Conservation (phyloP, 305 asterid species). For the Fraxinus latifolia region DNA sequence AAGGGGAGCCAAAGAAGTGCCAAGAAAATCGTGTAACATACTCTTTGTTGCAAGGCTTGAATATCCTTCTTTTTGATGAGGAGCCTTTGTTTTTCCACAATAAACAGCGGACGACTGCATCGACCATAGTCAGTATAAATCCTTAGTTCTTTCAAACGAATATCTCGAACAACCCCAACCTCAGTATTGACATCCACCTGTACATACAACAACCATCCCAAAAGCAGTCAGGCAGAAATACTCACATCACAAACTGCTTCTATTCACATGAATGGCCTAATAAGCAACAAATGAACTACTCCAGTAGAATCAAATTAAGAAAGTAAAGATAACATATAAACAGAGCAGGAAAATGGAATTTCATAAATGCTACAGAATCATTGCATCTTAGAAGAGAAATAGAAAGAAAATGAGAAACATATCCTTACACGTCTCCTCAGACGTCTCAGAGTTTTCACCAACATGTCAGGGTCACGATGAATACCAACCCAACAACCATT, state of each 20-base stretch:
- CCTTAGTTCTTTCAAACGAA: conserved; percentile 86
- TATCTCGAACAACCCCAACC: conserved; percentile 95
- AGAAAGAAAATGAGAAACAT: conserved; percentile 14
- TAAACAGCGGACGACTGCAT: conserved; percentile 97
- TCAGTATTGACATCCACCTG: conserved; percentile 98
- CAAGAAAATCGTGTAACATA: conserved; percentile 31
- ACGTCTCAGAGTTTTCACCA: conserved; percentile 87
- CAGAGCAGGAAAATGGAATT: background rate
- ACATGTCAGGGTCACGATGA: conserved; percentile 95
- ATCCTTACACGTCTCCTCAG: conserved; percentile 83
- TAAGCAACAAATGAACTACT: background rate
- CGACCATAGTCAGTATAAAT: conserved; percentile 97
- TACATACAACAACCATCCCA: conserved; percentile 17
- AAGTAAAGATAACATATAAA: background rate
- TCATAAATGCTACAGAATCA: background rate
- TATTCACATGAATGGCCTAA: background rate
- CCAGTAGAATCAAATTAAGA: background rate
- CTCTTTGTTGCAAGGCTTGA: conserved; percentile 82
- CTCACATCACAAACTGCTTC: background rate
- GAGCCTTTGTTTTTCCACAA: conserved; percentile 86
- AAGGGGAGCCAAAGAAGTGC: background rate
- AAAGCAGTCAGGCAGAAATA: conserved; percentile 6
- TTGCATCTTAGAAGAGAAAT: background rate
- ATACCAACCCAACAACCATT: conserved; percentile 98
- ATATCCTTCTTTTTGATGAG: conserved; percentile 83